A percentile compares a stretch with the other conserved stretches of the same genome.
phyloP scores from a whole-genome alignment of 2,329 filamentous ascomycete genomes.

The Diaporthe batatas region DNA sequence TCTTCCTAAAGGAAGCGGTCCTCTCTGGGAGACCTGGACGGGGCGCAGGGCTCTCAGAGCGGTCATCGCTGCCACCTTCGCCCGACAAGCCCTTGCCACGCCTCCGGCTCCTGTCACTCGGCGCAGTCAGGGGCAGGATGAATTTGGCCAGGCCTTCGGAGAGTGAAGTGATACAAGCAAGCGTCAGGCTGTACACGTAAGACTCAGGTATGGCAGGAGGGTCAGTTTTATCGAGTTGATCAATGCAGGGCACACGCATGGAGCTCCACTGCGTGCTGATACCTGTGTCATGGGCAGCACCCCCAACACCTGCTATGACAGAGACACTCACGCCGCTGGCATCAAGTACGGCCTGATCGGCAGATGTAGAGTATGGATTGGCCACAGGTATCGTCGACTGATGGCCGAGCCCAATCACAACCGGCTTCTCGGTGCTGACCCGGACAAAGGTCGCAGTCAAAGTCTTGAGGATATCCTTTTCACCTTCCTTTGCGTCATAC shows the following conservation, averaged over 20 bases:
- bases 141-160: constrained; percentile 95
- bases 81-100: constrained; percentile 59
- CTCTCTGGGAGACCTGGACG: constrained; percentile 61
- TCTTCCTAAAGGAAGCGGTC: constrained; percentile 78
- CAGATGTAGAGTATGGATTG: constrained; percentile 68
- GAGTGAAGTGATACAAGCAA: constrained; percentile 89
- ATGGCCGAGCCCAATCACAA: constrained; percentile 87
- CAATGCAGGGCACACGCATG: constrained; percentile 87
- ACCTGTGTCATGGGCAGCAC: constrained; percentile 77
- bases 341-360: constrained; percentile 90
- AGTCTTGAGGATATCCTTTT: constrained; percentile 83
- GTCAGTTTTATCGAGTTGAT: constrained; percentile 93
- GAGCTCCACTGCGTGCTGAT: constrained; percentile 95
- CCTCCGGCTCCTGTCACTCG: constrained; percentile 74
- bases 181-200: constrained; percentile 89
- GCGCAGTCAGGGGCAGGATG: constrained; percentile 89
- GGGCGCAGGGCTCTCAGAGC: constrained; percentile 56
- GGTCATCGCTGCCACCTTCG: constrained; percentile 36
- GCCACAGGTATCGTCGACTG: constrained; percentile 86
- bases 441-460: constrained; percentile 92
- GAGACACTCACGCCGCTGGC: constrained; percentile 84
- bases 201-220: constrained; percentile 88
- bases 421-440: constrained; percentile 90
- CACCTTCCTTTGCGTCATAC: constrained; percentile 80
- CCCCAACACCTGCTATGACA: constrained; percentile 81